Evolutionary conservation across 108 stramenopile genomes (phyloP), one percentile per base, ranked within the genome.

Genomic region (Cyclotella baltica): DNA sequence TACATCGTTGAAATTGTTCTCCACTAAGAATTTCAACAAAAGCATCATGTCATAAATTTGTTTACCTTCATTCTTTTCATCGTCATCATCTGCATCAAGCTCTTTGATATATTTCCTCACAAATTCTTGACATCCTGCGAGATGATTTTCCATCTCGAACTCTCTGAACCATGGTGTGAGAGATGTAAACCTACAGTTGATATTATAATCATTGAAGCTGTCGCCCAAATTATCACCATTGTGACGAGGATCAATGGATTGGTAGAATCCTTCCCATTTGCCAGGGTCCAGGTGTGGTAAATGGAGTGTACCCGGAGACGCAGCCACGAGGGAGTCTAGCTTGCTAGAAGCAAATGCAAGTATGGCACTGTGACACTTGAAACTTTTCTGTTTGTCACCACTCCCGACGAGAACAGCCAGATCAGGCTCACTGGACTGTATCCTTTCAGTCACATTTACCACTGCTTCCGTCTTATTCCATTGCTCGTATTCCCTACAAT

Each of bases 141-240:
- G n/a, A n/a, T n/a, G n/a, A n/a, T n/a, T n/a, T n/a, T n/a, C n/a
- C n/a, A n/a, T n/a, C n/a, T n/a, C n/a, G n/a, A n/a, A n/a, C n/a
- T n/a, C n/a, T n/a, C n/a, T n/a, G n/a, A n/a, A n/a, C 55, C 55
- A 55, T 25, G 55, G 11, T n/a, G 55, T 23, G 25, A 55, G 55
- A 10, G 20, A 23, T 10, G 25, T 27, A 25, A 55, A 4, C 10
- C 11, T 25, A 52, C 22, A 22, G 5, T 55, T 23, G 23, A n/a
- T n/a, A 25, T 25, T 25, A 27, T n/a, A 2, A 55, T 55, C 55
- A n/a, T n/a, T n/a, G n/a, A n/a, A n/a, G n/a, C n/a, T n/a, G n/a
- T n/a, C n/a, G n/a, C n/a, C 20, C n/a, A 52, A 55, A 25, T 6
- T 27, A 0, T 23, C 22, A 6, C 25, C 23, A 55, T 55, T 55